These are phyloP conservation scores for Colletotrichum acutatum DNA, from an alignment of 2,329 filamentous ascomycete species.

Conservation along the genomic window DNA sequence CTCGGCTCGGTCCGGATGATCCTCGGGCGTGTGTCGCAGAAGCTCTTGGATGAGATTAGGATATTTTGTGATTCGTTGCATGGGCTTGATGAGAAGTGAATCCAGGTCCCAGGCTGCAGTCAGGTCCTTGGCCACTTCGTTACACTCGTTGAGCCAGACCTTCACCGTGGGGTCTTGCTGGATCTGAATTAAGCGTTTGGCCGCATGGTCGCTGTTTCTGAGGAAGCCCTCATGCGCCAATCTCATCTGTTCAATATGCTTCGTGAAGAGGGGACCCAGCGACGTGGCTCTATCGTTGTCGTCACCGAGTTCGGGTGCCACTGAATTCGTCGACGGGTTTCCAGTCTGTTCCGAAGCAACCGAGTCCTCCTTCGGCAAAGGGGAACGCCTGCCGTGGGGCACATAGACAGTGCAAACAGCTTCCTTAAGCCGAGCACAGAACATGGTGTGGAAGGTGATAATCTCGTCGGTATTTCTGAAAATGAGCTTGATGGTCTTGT, in stretches of 20 bases:
- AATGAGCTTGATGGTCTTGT: conserved; percentile 86
- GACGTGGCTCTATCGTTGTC: conserved; percentile 62
- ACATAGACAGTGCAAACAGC: conserved; percentile 84
- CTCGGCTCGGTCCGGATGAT: conserved; percentile 83
- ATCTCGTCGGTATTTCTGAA: conserved; percentile 95
- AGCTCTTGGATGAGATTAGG: conserved; percentile 86
- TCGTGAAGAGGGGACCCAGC: conserved; percentile 64
- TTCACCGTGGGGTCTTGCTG: conserved; percentile 72
- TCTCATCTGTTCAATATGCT: conserved; percentile 70
- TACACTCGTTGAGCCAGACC: conserved; percentile 95
- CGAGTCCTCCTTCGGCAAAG: conserved; percentile 54
- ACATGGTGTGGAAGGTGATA: conserved; percentile 83
- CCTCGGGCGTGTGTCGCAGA: conserved; percentile 79
- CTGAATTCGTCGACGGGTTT: conserved; percentile 46
- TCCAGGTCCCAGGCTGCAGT: conserved; percentile 96
- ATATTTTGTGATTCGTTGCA: conserved; percentile 94
- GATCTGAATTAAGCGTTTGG: conserved; percentile 70
- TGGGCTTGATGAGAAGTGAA: conserved; percentile 95
- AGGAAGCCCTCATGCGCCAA: conserved; percentile 70
- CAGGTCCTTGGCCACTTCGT: conserved; percentile 89
- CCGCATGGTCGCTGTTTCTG: conserved; percentile 71
- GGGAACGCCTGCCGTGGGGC: conserved; percentile 62
- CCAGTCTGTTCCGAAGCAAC: conserved; percentile 49
- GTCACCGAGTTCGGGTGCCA: conserved; percentile 58
- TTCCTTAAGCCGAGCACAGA: conserved; percentile 83